A percentile compares a stretch with the other conserved stretches of the same genome.
phyloP scores from a whole-genome alignment of 805 yeast species.

The Suhomyces xylopsoci region DNA sequence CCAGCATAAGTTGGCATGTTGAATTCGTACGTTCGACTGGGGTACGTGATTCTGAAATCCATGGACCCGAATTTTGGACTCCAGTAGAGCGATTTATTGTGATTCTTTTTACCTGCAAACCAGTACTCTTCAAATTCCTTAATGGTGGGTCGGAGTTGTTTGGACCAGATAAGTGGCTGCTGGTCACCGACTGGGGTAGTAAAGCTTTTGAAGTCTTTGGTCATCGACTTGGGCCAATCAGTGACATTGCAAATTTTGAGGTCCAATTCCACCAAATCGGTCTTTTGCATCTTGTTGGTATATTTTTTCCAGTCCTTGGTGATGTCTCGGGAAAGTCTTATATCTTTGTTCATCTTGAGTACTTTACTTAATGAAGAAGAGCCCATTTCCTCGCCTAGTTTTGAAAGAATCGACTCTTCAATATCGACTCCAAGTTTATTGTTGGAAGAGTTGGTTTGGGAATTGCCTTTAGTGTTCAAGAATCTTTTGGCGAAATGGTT shows the following conservation, averaged over 20 bases:
- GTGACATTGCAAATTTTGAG: constrained; percentile 42
- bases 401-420: constrained; percentile 66
- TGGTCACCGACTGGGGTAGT: constrained; percentile 11
- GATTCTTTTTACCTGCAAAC: constrained; percentile 38
- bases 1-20: constrained; percentile 80
- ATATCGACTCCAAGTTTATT: constrained; percentile 51
- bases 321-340: constrained; percentile 44
- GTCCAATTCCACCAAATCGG: constrained; percentile 30
- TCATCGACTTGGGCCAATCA: constrained; percentile 47
- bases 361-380: constrained; percentile 73
- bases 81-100: constrained; percentile 56
- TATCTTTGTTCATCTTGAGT: constrained; percentile 85
- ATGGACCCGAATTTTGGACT: constrained; percentile 80
- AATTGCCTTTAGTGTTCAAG: constrained; percentile 32
- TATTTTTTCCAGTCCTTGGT: constrained; percentile 38
- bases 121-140: constrained; percentile 40
- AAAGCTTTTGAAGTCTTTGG: constrained; percentile 38
- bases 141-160: constrained; percentile 34
- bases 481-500: constrained; percentile 83
- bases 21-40: constrained; percentile 68
- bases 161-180: constrained; percentile 36
- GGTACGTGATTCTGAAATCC: constrained; percentile 70
- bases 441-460: constrained; percentile 19
- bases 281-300: constrained; percentile 7
- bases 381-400: constrained; percentile 74